A percentile compares a stretch with the other conserved stretches of the same genome.
Conservation (phyloP, 169 alveolate genomes). For the Sarcocystis neurona region DNA sequence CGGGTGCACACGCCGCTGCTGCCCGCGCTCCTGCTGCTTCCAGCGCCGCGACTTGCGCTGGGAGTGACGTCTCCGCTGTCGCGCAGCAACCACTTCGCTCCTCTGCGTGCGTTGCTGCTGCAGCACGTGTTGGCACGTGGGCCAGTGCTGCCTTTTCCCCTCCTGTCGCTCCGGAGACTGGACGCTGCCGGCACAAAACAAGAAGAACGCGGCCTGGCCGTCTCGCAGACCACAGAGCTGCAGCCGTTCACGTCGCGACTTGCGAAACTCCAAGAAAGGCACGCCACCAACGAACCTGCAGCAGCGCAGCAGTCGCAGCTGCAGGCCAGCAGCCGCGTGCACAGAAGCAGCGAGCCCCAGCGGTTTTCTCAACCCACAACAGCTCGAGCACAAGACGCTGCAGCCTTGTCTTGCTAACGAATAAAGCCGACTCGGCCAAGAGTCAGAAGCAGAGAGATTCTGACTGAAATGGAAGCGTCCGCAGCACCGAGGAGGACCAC, state of each 20-base stretch:
- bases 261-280: constrained; percentile 36
- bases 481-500: too few relatives aligned
- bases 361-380: too few relatives aligned
- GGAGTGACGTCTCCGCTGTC: neutral
- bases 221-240: constrained; percentile 48
- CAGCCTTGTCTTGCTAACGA: too few relatives aligned
- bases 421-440: too few relatives aligned
- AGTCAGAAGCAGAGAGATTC: too few relatives aligned
- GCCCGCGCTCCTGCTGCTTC: too few relatives aligned
- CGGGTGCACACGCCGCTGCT: too few relatives aligned
- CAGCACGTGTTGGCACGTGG: neutral
- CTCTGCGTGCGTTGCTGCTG: neutral
- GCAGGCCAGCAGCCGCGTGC: constrained; percentile 8
- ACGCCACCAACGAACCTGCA: constrained; percentile 33
- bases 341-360: neutral
- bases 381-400: too few relatives aligned
- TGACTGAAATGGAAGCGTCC: too few relatives aligned
- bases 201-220: constrained; percentile 56
- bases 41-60: too few relatives aligned
- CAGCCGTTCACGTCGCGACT: constrained; percentile 37
- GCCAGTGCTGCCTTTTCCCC: constrained; percentile 7
- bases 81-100: neutral
- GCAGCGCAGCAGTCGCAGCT: neutral
- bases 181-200: neutral
- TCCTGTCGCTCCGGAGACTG: too few relatives aligned